Percentiles rank a stretch among this genome's conserved stretches.
phyloP scores from a whole-genome alignment of 306 rosid species.

The Trifolium pratense region DNA sequence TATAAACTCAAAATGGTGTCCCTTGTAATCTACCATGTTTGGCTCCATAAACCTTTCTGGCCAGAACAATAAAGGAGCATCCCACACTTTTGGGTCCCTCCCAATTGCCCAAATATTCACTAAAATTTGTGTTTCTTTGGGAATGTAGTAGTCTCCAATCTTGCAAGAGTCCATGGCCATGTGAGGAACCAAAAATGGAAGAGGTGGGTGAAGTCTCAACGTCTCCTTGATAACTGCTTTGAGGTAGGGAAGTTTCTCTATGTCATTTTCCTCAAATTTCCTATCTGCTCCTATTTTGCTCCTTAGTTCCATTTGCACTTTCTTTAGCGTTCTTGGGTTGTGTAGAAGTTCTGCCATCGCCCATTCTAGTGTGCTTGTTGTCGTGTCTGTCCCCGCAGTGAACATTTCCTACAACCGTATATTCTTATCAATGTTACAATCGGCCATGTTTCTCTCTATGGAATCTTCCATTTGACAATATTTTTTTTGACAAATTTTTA shows the following conservation, averaged over 20 bases:
- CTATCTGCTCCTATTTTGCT: constrained; percentile 41
- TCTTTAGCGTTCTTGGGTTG: constrained; percentile 64
- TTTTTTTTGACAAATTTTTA: background rate
- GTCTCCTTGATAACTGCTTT: constrained; percentile 85
- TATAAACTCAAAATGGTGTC: constrained; percentile 73
- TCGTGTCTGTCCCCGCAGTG: constrained; percentile 88
- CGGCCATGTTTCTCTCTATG: background rate
- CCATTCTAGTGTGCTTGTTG: constrained; percentile 90
- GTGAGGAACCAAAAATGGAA: constrained; percentile 87
- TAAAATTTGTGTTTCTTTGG: constrained; percentile 71
- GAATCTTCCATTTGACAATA: background rate
- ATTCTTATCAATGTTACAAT: background rate
- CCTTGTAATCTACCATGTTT: constrained; percentile 58
- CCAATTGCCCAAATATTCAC: constrained; percentile 98
- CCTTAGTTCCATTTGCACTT: constrained; percentile 71
- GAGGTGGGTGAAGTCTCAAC: constrained; percentile 91
- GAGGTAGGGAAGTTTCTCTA: constrained; percentile 73
- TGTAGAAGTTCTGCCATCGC: constrained; percentile 83
- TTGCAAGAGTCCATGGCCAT: constrained; percentile 73
- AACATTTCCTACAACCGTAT: constrained; percentile 75
- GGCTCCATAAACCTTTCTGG: constrained; percentile 80
- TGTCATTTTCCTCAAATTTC: constrained; percentile 67
- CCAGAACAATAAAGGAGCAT: constrained; percentile 63
- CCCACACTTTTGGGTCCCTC: constrained; percentile 75
- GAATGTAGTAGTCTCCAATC: constrained; percentile 64